Percentiles rank a stretch among this genome's conserved stretches.
Evolutionary conservation across 768 basidiomycete species (phyloP).

Genomic region (Russula sp.): DNA sequence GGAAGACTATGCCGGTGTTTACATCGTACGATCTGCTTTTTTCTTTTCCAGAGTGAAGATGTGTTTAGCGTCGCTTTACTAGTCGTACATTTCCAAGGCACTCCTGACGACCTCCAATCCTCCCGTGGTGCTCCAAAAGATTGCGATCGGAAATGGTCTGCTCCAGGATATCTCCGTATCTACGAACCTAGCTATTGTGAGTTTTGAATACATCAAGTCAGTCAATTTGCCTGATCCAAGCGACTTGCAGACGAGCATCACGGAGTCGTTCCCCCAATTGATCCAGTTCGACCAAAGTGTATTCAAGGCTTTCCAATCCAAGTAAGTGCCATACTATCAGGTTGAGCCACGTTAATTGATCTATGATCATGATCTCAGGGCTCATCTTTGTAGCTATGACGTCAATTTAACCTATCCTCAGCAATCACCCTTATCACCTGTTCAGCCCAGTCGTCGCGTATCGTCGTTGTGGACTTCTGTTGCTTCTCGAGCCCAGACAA

Average conservation of each 20-base stretch:
- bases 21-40: conserved; percentile 45
- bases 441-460: conserved; percentile 20
- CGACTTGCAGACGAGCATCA: conserved; percentile 41
- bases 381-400: conserved; percentile 57
- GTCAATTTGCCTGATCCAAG: background rate
- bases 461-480: conserved; percentile 19
- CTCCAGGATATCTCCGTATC: conserved; percentile 48
- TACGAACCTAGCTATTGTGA: conserved; percentile 45
- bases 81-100: conserved; percentile 74
- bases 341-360: too few species aligned
- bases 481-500: conserved; percentile 28
- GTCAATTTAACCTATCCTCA: conserved; percentile 68
- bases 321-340: conserved; percentile 39
- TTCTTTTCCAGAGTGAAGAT: background rate
- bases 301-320: conserved; percentile 60
- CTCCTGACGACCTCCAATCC: conserved; percentile 59
- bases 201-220: background rate
- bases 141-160: conserved; percentile 66
- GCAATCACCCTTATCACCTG: conserved; percentile 41
- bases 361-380: conserved; percentile 32
- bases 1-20: conserved; percentile 71
- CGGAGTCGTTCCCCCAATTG: conserved; percentile 71
- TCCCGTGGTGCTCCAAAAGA: conserved; percentile 60
- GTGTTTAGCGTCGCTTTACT: background rate
- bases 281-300: conserved; percentile 66